Conservation (phyloP, 2,329 filamentous ascomycete species). For the Diplocarpon rosae region DNA sequence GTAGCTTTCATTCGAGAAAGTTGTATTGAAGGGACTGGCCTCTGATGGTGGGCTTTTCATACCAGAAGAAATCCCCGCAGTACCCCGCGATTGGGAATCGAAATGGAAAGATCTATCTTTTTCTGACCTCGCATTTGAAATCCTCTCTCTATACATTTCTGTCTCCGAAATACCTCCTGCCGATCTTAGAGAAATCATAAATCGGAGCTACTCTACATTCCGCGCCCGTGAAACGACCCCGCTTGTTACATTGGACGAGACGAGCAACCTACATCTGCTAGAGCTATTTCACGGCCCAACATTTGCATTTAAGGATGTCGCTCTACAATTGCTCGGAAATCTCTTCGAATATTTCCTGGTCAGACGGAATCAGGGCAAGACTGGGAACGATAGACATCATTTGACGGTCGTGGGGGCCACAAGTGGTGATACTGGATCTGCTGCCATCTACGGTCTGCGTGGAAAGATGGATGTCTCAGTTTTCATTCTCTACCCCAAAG, state of each 20-base stretch:
- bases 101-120: slow-evolving; percentile 71
- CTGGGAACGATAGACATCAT: slow-evolving; percentile 53
- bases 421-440: slow-evolving; percentile 82
- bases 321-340: slow-evolving; percentile 91
- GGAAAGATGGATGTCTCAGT: slow-evolving; percentile 96
- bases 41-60: slow-evolving; percentile 7
- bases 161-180: slow-evolving; percentile 65
- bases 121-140: slow-evolving; percentile 69
- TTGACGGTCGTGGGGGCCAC: slow-evolving; percentile 81
- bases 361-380: slow-evolving; percentile 59
- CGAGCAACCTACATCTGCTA: slow-evolving; percentile 67
- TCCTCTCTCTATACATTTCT: slow-evolving; percentile 84
- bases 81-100: slow-evolving; percentile 52
- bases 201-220: slow-evolving; percentile 82
- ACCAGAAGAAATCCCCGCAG: slow-evolving; percentile 44
- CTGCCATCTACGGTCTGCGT: slow-evolving; percentile 87
- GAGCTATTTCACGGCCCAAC: slow-evolving; percentile 96
- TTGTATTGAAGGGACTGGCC: slow-evolving; percentile 38
- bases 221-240: slow-evolving; percentile 69
- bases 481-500: slow-evolving; percentile 88
- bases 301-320: slow-evolving; percentile 92
- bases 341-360: slow-evolving; percentile 83
- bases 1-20: slow-evolving; percentile 81
- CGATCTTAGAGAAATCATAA: slow-evolving; percentile 75
- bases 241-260: slow-evolving; percentile 60